A percentile compares a stretch with the other conserved stretches of the same genome.
Conservation (phyloP, 108 stramenopile genomes). For the Asterionellopsis glacialis region DNA sequence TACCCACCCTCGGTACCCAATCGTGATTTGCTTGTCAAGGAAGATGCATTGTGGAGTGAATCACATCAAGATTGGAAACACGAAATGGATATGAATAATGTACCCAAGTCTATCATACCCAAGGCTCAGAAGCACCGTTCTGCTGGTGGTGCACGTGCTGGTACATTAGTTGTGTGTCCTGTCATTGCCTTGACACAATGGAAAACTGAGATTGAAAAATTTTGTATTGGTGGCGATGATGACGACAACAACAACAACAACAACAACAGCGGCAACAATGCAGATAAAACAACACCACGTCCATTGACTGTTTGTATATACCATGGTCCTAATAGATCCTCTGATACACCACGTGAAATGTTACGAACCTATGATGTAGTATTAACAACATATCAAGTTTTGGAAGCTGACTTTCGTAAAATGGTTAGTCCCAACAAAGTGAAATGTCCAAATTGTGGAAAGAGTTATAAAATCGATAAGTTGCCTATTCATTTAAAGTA, state of each 20-base stretch:
- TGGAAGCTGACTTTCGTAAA: slow-evolving; percentile 92
- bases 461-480: slow-evolving; percentile 85
- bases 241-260: too few relatives aligned
- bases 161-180: slow-evolving; percentile 94
- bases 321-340: slow-evolving; percentile 83
- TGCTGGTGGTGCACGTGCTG: slow-evolving; percentile 48
- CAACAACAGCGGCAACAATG: too few relatives aligned
- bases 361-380: slow-evolving; percentile 90
- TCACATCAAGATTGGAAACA: slow-evolving; percentile 50
- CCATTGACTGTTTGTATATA: slow-evolving; percentile 83
- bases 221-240: slow-evolving; percentile 23
- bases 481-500: slow-evolving; percentile 89
- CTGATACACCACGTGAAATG: slow-evolving; percentile 57
- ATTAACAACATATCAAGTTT: slow-evolving; percentile 95
- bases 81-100: slow-evolving; percentile 77
- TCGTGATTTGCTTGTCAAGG: slow-evolving; percentile 33
- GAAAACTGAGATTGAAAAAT: slow-evolving; percentile 93
- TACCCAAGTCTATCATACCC: slow-evolving; percentile 45
- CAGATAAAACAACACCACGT: slow-evolving; percentile 64
- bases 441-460: slow-evolving; percentile 88
- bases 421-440: slow-evolving; percentile 92
- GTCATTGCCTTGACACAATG: slow-evolving; percentile 95
- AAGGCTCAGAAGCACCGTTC: slow-evolving; percentile 16
- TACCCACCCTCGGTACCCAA: slow-evolving; percentile 56
- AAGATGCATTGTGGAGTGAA: slow-evolving; percentile 67